Evolutionary conservation across 441 rosid genomes (phyloP).

Genomic region (Rhodomyrtus psidioides): DNA sequence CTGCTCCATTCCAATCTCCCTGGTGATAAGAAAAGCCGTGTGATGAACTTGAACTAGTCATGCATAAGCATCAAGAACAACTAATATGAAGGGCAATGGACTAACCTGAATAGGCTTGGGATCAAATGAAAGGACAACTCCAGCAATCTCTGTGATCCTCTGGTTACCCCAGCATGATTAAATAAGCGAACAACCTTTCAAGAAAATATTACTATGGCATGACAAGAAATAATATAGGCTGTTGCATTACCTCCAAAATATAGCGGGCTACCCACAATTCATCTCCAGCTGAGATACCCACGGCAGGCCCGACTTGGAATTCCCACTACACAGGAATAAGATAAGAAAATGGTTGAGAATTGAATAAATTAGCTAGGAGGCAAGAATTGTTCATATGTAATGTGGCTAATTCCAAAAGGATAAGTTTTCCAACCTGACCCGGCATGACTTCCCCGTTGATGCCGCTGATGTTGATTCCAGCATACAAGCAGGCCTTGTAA

Average conservation of each 20-base stretch:
- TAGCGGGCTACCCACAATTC: conserved; percentile 4
- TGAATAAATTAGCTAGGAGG: neutral
- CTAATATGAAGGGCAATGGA: neutral
- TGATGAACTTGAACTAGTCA: neutral
- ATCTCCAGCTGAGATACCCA: conserved; percentile 4
- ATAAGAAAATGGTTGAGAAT: neutral
- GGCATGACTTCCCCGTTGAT: conserved; percentile 7
- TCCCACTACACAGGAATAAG: neutral
- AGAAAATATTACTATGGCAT: neutral
- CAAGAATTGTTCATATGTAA: neutral
- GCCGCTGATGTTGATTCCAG: neutral
- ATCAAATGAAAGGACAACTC: conserved; percentile 1
- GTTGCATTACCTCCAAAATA: neutral
- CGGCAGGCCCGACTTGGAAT: conserved; percentile 1
- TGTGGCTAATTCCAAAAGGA: neutral
- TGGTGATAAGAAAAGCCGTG: neutral
- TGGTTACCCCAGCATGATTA: neutral
- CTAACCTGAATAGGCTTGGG: conserved; percentile 3
- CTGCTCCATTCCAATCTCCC: conserved; percentile 7
- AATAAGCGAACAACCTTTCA: neutral
- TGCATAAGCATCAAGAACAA: neutral
- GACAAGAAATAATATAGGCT: neutral
- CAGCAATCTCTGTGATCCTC: conserved; percentile 4
- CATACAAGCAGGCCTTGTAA: conserved; percentile 2
- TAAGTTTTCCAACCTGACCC: neutral